phyloP scores from a whole-genome alignment of 495 filamentous ascomycete species.

The Daldinia grandis region DNA sequence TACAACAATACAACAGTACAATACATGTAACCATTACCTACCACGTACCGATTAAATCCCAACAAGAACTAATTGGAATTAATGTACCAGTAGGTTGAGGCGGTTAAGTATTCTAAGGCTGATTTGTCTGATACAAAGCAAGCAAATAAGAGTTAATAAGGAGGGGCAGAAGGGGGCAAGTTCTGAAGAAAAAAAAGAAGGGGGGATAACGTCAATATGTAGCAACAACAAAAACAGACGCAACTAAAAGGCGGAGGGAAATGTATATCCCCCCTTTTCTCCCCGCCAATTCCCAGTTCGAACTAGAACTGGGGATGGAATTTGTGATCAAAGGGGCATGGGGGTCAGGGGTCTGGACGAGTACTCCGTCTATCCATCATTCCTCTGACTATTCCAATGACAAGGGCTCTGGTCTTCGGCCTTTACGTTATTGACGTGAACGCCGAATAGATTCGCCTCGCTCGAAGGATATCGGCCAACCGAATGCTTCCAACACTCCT shows the following conservation, averaged over 20 bases:
- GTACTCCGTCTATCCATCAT: constrained; percentile 2
- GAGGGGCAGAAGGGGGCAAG: background rate
- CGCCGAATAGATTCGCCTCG: background rate
- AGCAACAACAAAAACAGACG: no score
- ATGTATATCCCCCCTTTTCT: background rate
- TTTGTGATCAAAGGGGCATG: constrained; percentile 10
- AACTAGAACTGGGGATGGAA: constrained; percentile 7
- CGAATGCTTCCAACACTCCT: background rate
- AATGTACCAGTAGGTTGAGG: background rate
- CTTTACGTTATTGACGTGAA: background rate
- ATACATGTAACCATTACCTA: background rate
- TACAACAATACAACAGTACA: background rate
- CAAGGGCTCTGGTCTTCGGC: background rate
- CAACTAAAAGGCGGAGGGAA: background rate
- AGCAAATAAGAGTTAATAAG: background rate
- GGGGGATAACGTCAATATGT: no score
- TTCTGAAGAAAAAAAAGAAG: background rate
- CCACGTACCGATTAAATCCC: background rate
- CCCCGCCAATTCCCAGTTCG: background rate
- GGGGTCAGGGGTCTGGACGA: background rate
- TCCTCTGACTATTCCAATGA: background rate
- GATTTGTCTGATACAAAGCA: background rate
- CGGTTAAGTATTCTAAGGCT: background rate
- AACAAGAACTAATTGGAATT: background rate
- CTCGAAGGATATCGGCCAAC: background rate